These are phyloP conservation scores for Arthrocladium fulminans DNA, from an alignment of 2,329 filamentous ascomycete genomes.

Conservation along the genomic window DNA sequence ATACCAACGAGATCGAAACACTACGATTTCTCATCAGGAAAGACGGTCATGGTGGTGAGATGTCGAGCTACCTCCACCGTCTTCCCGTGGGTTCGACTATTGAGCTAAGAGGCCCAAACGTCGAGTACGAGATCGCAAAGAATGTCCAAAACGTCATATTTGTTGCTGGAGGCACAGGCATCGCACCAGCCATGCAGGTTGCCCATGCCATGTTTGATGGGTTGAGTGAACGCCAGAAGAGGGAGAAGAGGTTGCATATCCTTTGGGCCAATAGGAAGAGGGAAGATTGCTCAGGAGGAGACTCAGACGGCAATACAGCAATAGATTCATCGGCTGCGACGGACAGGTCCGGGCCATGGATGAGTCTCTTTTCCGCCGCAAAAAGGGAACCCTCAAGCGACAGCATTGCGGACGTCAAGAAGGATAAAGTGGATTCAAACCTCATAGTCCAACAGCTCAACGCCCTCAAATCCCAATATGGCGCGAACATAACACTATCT, in stretches of 20 bases:
- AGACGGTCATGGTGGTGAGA: slow-evolving; percentile 64
- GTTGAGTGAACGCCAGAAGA: slow-evolving; percentile 29
- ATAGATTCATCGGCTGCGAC: slow-evolving; percentile 13
- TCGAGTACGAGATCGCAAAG: slow-evolving; percentile 55
- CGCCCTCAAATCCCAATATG: slow-evolving; percentile 50
- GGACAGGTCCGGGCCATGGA: slow-evolving; percentile 12
- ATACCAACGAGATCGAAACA: slow-evolving; percentile 24
- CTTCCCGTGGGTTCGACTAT: slow-evolving; percentile 55
- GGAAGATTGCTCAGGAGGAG: slow-evolving; percentile 56
- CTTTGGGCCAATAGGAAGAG: slow-evolving; percentile 70
- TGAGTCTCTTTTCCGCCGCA: slow-evolving; percentile 9
- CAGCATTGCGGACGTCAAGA: background rate
- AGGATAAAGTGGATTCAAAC: slow-evolving; percentile 15
- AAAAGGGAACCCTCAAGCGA: background rate
- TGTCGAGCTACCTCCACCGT: slow-evolving; percentile 69
- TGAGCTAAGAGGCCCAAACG: slow-evolving; percentile 68
- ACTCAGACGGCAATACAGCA: slow-evolving; percentile 36
- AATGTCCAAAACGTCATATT: slow-evolving; percentile 60
- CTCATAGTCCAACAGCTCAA: slow-evolving; percentile 55
- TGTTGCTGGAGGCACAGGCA: slow-evolving; percentile 83
- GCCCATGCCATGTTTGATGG: slow-evolving; percentile 48
- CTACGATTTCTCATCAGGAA: slow-evolving; percentile 71
- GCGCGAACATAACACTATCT: slow-evolving; percentile 52
- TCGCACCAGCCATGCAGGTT: slow-evolving; percentile 80
- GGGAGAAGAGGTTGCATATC: slow-evolving; percentile 50